Evolutionary conservation across 225 moss, liverwort and hornwort genomes (phyloP).

Genomic region (Lunularia cruciata): DNA sequence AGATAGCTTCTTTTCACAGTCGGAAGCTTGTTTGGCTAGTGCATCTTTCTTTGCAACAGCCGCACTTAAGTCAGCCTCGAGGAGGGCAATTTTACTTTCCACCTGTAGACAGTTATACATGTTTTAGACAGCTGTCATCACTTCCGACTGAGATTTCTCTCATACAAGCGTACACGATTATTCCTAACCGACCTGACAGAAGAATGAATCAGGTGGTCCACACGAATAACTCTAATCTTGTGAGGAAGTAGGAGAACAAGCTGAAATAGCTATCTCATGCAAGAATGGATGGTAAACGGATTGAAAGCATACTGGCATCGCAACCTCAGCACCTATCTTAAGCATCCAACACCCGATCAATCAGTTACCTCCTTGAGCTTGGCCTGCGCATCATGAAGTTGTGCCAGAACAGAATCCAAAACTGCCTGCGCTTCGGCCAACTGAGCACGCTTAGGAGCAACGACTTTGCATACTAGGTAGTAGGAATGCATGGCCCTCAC

Average conservation of each 20-base stretch:
- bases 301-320: background rate
- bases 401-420: slow-evolving; percentile 60
- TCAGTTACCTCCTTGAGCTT: slow-evolving; percentile 72
- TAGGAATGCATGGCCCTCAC: slow-evolving; percentile 91
- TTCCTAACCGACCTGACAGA: too few species aligned
- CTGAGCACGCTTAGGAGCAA: slow-evolving; percentile 82
- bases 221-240: too few species aligned
- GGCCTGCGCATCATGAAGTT: slow-evolving; percentile 62
- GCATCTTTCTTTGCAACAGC: slow-evolving; percentile 74
- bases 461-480: slow-evolving; percentile 78
- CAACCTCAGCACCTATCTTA: background rate
- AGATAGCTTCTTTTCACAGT: slow-evolving; percentile 77
- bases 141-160: too few species aligned
- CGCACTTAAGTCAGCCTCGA: slow-evolving; percentile 55
- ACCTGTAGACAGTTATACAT: slow-evolving; percentile 42
- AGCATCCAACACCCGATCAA: background rate
- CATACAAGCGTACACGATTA: too few species aligned
- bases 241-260: too few species aligned
- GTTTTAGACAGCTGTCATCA: too few species aligned
- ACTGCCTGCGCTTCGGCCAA: slow-evolving; percentile 74
- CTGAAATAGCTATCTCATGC: too few species aligned
- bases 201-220: too few species aligned
- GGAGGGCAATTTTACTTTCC: slow-evolving; percentile 56
- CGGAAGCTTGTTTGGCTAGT: slow-evolving; percentile 64
- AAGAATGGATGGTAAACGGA: background rate